Evolutionary conservation across 148 eudicot species (phyloP), one percentile per base, ranked within the genome.

Genomic region (Arctostaphylos glauca): DNA sequence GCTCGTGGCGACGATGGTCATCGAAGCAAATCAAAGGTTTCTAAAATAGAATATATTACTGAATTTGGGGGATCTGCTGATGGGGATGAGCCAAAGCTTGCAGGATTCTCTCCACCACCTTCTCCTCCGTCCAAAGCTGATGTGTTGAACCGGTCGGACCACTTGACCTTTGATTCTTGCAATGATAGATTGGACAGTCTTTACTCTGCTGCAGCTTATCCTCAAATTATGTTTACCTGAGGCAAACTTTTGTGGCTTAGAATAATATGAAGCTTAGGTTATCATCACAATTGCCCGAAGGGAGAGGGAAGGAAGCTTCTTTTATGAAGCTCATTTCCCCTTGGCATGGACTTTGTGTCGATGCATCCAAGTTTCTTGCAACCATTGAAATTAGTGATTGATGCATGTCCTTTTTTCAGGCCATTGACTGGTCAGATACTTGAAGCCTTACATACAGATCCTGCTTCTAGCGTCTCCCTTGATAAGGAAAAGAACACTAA

Each of bases 371-470:
- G 83, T 80, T 70, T 44, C 80, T 84, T 73, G 56, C 58, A 81
- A 77, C 46, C 76, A 44, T 53, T 38, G 60, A 81, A 59, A 77
- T 81, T 58, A 54, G 81, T 74, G 41, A 80, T 83, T 92, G 80
- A 90, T 87, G 82, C 85, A 85, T 85, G n/a, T 84, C 47, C 66
- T 90, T 89, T 89, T 81, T 94, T 93, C 99, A 96, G 99, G 94
- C 92, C 93, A 54, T 79, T 90, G 41, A 84, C 99, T 72, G 96
- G 91, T 88, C 89, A 80, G 55, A 96, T 96, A 70, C 98, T 96
- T 74, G 99, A 96, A 93, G 99, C 99, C 14, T 83, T 96, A 78
- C 97, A 96, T 89, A 87, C 91, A 72, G 99, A 96, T 88, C 98
- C 99, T 83, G 99, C 99, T 82, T 93, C 99, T 80, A 95, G 95